These are phyloP conservation scores for Liquidambar formosana DNA, from an alignment of 164 flowering plant species.

Conservation along the genomic window DNA sequence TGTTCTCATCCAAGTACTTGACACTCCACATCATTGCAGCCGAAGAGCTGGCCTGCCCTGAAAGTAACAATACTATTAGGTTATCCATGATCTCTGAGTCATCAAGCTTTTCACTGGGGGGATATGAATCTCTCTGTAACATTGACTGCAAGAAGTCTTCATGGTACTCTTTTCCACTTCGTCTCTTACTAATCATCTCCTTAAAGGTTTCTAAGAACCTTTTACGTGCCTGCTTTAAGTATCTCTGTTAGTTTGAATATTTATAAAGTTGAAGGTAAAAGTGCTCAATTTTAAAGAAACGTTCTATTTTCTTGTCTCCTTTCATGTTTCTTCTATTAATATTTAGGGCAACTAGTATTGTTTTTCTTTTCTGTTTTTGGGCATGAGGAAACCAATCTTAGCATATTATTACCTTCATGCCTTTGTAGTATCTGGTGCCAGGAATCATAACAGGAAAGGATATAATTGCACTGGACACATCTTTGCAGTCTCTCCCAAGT, in stretches of 20 bases:
- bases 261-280: too few species aligned
- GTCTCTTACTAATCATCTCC: slow-evolving; percentile 26
- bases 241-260: not conserved
- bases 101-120: slow-evolving; percentile 32
- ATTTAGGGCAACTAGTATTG: too few species aligned
- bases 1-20: slow-evolving; percentile 34
- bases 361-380: too few species aligned
- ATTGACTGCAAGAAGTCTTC: slow-evolving; percentile 42
- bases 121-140: slow-evolving; percentile 35
- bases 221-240: slow-evolving; percentile 30
- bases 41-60: slow-evolving; percentile 36
- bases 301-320: too few species aligned
- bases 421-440: slow-evolving; percentile 45
- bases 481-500: slow-evolving; percentile 34
- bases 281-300: too few species aligned
- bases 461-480: slow-evolving; percentile 36
- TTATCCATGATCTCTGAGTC: slow-evolving; percentile 36
- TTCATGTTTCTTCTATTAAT: too few species aligned
- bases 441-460: slow-evolving; percentile 47
- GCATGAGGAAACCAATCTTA: not conserved
- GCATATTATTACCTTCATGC: slow-evolving; percentile 41
- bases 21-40: slow-evolving; percentile 46
- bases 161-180: slow-evolving; percentile 26
- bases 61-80: slow-evolving; percentile 28
- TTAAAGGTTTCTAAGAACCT: slow-evolving; percentile 34